Percentiles rank a stretch among this genome's conserved stretches.
phyloP scores from a whole-genome alignment of 2,329 filamentous ascomycete genomes.

The Geosmithia putterillii region DNA sequence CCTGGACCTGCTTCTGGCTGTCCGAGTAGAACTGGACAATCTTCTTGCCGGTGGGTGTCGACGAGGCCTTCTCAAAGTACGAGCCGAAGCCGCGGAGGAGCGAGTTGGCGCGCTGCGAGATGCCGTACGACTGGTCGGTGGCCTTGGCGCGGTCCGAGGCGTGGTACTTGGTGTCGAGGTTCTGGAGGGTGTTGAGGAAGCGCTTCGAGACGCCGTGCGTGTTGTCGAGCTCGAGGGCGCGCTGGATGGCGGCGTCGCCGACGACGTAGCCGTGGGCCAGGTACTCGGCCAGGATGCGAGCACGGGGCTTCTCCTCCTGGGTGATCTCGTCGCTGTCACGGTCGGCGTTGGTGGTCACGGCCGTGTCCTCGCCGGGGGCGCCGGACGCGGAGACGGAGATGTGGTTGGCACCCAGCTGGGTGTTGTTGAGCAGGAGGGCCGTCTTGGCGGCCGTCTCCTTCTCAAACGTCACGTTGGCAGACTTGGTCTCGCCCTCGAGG shows the following conservation, averaged over 20 bases:
- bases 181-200: slow-evolving; percentile 65
- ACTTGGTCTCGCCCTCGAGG: slow-evolving; percentile 55
- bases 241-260: slow-evolving; percentile 61
- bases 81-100: slow-evolving; percentile 56
- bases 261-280: slow-evolving; percentile 89
- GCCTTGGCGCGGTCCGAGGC: slow-evolving; percentile 77
- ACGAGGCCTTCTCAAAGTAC: slow-evolving; percentile 90
- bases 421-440: slow-evolving; percentile 92
- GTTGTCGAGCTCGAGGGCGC: slow-evolving; percentile 76
- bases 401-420: slow-evolving; percentile 77
- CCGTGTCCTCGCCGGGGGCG: slow-evolving; percentile 49
- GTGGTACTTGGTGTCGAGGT: slow-evolving; percentile 76
- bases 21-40: slow-evolving; percentile 79
- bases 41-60: slow-evolving; percentile 78
- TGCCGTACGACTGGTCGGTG: slow-evolving; percentile 73
- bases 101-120: slow-evolving; percentile 59
- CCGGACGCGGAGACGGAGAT: slow-evolving; percentile 63
- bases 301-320: slow-evolving; percentile 94
- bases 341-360: slow-evolving; percentile 40
- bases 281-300: slow-evolving; percentile 90
- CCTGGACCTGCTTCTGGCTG: slow-evolving; percentile 77
- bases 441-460: slow-evolving; percentile 96
- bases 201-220: slow-evolving; percentile 75
- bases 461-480: slow-evolving; percentile 89
- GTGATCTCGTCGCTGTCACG: slow-evolving; percentile 58